Percentiles rank a stretch among this genome's conserved stretches.
Evolutionary conservation across 371 early-diverging fungal species (phyloP).

Genomic region (Saksenaea oblongispora): DNA sequence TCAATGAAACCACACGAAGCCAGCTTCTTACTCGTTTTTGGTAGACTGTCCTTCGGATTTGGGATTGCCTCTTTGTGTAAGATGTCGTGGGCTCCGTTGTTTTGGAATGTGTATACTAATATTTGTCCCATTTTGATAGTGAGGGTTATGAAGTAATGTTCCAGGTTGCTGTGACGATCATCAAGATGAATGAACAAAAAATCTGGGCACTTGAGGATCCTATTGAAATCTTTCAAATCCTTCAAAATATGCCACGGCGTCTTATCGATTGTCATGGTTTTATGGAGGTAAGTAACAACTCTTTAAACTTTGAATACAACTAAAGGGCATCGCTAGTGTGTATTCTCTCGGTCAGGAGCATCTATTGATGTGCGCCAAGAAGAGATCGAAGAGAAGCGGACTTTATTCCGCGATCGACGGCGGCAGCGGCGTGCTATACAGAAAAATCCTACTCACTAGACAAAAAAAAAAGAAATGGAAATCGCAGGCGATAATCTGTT

Average conservation of each 20-base stretch:
- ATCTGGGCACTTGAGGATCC: constrained; percentile 65
- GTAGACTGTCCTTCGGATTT: constrained; percentile 71
- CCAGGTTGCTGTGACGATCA: constrained; percentile 74
- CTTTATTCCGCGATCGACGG: constrained; percentile 39
- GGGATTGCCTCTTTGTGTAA: constrained; percentile 83
- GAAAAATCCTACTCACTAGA: constrained; percentile 1
- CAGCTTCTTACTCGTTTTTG: not conserved
- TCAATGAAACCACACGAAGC: constrained; percentile 40
- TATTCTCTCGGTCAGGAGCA: constrained; percentile 41
- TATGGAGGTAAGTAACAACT: constrained; percentile 57
- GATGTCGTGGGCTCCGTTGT: constrained; percentile 11
- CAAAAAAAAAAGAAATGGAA: not conserved
- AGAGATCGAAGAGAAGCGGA: constrained; percentile 52
- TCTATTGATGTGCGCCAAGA: constrained; percentile 42
- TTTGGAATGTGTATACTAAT: not conserved
- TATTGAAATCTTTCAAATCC: constrained; percentile 62
- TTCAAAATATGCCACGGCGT: constrained; percentile 66
- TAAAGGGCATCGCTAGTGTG: constrained; percentile 5
- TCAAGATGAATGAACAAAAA: constrained; percentile 69
- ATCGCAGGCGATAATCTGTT: not conserved
- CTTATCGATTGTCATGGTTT: constrained; percentile 72
- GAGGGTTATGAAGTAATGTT: constrained; percentile 82
- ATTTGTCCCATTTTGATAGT: constrained; percentile 25
- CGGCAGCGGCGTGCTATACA: constrained; percentile 16
- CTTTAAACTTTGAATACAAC: not conserved